Evolutionary conservation across 305 asterid genomes (phyloP).

Genomic region (Salvia sclarea): DNA sequence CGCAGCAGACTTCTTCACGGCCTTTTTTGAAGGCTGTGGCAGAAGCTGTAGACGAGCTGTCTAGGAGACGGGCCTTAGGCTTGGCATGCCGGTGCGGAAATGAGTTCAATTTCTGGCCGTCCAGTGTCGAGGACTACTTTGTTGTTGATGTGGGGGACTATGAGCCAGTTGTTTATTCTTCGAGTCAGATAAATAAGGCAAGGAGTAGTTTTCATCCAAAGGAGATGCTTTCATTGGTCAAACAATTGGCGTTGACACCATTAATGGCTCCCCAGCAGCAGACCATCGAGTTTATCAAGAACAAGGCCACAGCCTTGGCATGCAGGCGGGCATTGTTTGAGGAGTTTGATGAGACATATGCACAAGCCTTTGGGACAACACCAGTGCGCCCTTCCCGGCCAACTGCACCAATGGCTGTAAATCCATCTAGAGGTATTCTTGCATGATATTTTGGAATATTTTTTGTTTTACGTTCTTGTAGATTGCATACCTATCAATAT

Average conservation of each 20-base stretch:
- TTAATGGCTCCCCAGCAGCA: slow-evolving; percentile 36
- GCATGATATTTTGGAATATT: not conserved
- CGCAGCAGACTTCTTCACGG: slow-evolving; percentile 54
- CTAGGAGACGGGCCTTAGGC: slow-evolving; percentile 67
- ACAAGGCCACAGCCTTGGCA: slow-evolving; percentile 69
- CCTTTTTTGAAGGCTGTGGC: slow-evolving; percentile 65
- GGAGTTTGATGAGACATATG: slow-evolving; percentile 89
- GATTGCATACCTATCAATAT: not conserved
- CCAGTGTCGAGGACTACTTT: slow-evolving; percentile 55
- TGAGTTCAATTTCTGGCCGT: slow-evolving; percentile 56
- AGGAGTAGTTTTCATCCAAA: slow-evolving; percentile 60
- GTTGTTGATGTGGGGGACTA: slow-evolving; percentile 63
- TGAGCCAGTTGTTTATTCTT: slow-evolving; percentile 61
- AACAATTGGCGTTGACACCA: slow-evolving; percentile 61
- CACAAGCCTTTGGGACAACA: slow-evolving; percentile 78
- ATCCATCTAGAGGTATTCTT: slow-evolving; percentile 64
- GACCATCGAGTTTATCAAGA: slow-evolving; percentile 52
- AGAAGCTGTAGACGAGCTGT: slow-evolving; percentile 83
- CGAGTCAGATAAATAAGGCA: slow-evolving; percentile 66
- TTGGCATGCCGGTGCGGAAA: slow-evolving; percentile 78
- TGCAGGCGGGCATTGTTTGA: slow-evolving; percentile 72
- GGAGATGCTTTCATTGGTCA: slow-evolving; percentile 56
- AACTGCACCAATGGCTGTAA: slow-evolving; percentile 47
- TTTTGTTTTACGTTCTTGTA: not conserved
- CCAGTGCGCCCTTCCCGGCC: slow-evolving; percentile 53